Conservation (phyloP, 345 rosid species). For the Linum usitatissimum region DNA sequence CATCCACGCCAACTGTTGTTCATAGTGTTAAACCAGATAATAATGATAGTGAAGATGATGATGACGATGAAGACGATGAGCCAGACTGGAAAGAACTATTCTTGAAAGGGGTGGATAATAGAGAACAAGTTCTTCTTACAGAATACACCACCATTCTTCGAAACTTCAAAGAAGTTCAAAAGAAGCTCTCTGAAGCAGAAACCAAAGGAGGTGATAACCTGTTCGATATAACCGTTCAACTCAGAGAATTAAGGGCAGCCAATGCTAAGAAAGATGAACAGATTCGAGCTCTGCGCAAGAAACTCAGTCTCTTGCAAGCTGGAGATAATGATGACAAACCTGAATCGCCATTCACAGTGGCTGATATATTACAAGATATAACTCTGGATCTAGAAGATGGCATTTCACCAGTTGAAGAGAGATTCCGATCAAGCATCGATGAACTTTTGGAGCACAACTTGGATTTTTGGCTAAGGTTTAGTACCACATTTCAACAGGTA, state of each 20-base stretch:
- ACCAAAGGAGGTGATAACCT: constrained; percentile 26
- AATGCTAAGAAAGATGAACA: constrained; percentile 64
- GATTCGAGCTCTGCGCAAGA: constrained; percentile 47
- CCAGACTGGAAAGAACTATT: constrained; percentile 77
- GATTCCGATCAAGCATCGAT: constrained; percentile 47
- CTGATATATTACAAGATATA: constrained; percentile 20
- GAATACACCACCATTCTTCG: constrained; percentile 69
- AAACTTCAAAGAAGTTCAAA: constrained; percentile 67
- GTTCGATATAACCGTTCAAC: constrained; percentile 23
- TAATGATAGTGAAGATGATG: constrained; percentile 1
- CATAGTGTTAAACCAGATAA: constrained; percentile 22
- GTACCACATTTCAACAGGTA: constrained; percentile 58
- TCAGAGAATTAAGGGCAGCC: constrained; percentile 37
- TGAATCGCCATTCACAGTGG: constrained; percentile 24
- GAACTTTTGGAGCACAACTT: constrained; percentile 68
- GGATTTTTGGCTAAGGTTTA: constrained; percentile 76
- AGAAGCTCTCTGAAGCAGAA: constrained; percentile 41
- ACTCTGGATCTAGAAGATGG: constrained; percentile 19
- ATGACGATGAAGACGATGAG: constrained; percentile 39
- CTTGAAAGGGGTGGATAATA: constrained; percentile 50
- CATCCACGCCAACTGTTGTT: constrained; percentile 16
- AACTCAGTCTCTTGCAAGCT: constrained; percentile 51
- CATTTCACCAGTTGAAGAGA: constrained; percentile 39
- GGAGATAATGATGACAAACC: constrained; percentile 25
- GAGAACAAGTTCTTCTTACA: constrained; percentile 44